Base-by-base conservation (phyloP, 2,329 filamentous ascomycete species). In the Bimuria novae-zelandiae region DNA sequence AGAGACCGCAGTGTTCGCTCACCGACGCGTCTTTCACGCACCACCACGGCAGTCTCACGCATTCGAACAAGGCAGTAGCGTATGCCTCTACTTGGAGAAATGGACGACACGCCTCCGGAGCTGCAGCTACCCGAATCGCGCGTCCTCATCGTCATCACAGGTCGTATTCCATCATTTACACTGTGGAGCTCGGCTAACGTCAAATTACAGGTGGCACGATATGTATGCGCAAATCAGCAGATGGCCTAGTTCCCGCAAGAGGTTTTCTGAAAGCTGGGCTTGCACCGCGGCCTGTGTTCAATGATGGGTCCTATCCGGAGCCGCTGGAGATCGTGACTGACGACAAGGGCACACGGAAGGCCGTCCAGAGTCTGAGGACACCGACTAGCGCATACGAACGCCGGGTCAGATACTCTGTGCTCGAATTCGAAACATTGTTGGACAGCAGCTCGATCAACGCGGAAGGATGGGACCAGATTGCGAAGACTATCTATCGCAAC, bases 371-470 rank as follows among this genome's bases (percentile, higher is more conserved):
- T 63, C 78, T 96, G 60, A 84, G 91, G 43, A 95, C 92, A 4
- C 92, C 92, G 1, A 81, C 86, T 25, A 94, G 89, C 64, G 84
- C 88, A 23, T 93, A 96, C 72, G 84, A 88, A 29, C 86, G 89
- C 22, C 89, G 90, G 65, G 86, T 96, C 55, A 85, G 91, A 52
- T 97, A 95, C 73, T 85, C 86, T 3, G 88, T 94, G 29, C 82
- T 92, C 50, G 92, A 97, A 68, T 96, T 96, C 73, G 82, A 87
- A 45, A 88, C 89, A 22, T 77, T 96, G 32, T 84, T 97, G 3
- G 92, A 97, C 76, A 95, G 90, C 57, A 93, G 89, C 70, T 94
- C 90, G 49, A 96, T 96, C 72, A 89, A 92, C 55, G 89, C 90
- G 16, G 83, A 84, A 37, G 91, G 91, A 52, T 96, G 91, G 92